Conservation (phyloP, 257 asterid genomes). For the Solanum habrochaites region DNA sequence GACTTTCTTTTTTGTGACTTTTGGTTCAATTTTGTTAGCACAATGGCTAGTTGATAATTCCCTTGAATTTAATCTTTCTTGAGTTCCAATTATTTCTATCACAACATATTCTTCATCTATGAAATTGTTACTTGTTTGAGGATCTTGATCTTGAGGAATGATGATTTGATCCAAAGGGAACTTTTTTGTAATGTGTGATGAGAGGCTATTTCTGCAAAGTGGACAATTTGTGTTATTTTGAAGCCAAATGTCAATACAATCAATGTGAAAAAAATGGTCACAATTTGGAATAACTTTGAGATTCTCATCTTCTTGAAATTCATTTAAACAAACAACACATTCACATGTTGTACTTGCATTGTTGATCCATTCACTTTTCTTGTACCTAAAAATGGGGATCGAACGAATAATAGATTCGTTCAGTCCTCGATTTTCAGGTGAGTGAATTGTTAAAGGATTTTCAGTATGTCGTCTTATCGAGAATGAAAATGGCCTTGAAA, state of each 20-base stretch:
- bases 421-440: conserved; percentile 50
- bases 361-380: conserved; percentile 2
- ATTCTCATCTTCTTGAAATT: conserved; percentile 51
- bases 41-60: conserved; percentile 15
- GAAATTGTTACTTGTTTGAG: background rate
- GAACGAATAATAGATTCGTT: conserved; percentile 48
- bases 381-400: conserved; percentile 45
- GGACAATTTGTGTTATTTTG: conserved; percentile 40
- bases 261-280: conserved; percentile 57
- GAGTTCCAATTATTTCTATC: conserved; percentile 35
- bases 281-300: conserved; percentile 58
- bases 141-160: background rate
- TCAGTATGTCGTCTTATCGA: conserved; percentile 1
- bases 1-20: conserved; percentile 7
- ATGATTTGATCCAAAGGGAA: conserved; percentile 7
- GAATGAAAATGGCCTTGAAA: conserved; percentile 35
- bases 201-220: conserved; percentile 50
- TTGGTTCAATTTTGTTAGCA: conserved; percentile 14
- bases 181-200: background rate
- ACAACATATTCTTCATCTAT: conserved; percentile 63
- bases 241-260: background rate
- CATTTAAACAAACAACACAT: conserved; percentile 68
- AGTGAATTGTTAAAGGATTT: conserved; percentile 7
- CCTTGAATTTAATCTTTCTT: conserved; percentile 13
- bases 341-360: conserved; percentile 9